Evolutionary conservation across 2,329 filamentous ascomycete species (phyloP), one percentile per base, ranked within the genome.

Genomic region (Aspergillus ibericus): DNA sequence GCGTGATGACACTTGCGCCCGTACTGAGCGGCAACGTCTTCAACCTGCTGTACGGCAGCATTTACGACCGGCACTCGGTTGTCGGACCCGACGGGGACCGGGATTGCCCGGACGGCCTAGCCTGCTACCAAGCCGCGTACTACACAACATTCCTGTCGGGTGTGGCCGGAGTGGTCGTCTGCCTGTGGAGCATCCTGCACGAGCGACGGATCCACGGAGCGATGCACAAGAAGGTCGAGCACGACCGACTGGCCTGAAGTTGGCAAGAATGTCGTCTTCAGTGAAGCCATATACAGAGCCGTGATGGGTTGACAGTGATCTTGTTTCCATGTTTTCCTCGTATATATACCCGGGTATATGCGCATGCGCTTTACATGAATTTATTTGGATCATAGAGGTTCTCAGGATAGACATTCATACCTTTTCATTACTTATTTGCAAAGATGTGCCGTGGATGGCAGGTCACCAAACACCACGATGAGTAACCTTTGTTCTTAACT

Each of bases 11-110:
- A 0, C 80, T 97, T 49, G 89, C 91, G 2, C 93, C 93, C 0
- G 91, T 96, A 2, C 76, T 96, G 27, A 92, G 88, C 8, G 93
- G 92, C 51, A 96, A 98, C 68, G 75, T 96, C 20, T 98, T 96
- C 82, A 99, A 98, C 72, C 78, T 97, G 1, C 86, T 95, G 58
- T 99, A 98, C 72, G 95, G 95, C 50, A 78, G 75, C 15, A 87
- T 96, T 0, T 96, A 92, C 66, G 95, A 99, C 72, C 78, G 79
- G 8, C 92, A 97, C 74, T 93, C 89, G 20, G 77, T 88, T 34
- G 78, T 91, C 9, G 83, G 85, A 18, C 81, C 84, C 0, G 83
- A 85, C 42, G 92, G 91, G 18, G 87, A 92, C 64, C 82, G 88
- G 29, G 83, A 86, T 18, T 98, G 95, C 71, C 81, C 83, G 18